A percentile compares a stretch with the other conserved stretches of the same genome.
Conservation (phyloP, 139 green algal species). For the Chlamydomonas asymmetrica region DNA sequence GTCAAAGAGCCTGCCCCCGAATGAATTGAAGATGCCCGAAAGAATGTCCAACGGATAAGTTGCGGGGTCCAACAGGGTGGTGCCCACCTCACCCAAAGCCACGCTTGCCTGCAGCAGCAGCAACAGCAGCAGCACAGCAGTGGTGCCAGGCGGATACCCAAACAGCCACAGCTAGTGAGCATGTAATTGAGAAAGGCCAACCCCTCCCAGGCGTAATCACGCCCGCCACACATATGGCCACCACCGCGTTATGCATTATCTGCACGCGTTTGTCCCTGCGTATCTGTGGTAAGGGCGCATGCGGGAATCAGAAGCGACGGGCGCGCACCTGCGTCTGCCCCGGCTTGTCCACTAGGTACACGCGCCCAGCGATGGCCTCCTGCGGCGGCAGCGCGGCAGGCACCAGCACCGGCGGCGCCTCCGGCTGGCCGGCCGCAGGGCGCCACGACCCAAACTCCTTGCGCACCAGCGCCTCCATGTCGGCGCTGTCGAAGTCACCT, state of each 20-base stretch:
- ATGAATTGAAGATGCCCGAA: slow-evolving; percentile 68
- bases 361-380: background rate
- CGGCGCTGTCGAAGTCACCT: slow-evolving; percentile 64
- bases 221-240: no score
- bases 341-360: slow-evolving; percentile 63
- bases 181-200: no score
- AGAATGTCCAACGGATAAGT: slow-evolving; percentile 66
- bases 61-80: slow-evolving; percentile 67
- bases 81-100: slow-evolving; percentile 58
- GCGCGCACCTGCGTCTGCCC: slow-evolving; percentile 43
- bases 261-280: no score
- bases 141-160: no score
- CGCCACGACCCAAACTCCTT: slow-evolving; percentile 51
- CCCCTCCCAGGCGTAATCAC: no score
- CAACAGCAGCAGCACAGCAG: no score
- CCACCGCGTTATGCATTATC: no score
- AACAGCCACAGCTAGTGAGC: no score
- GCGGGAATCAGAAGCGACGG: no score
- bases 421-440: slow-evolving; percentile 39
- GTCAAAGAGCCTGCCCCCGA: slow-evolving; percentile 82
- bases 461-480: slow-evolving; percentile 53
- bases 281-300: no score
- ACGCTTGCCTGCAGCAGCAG: slow-evolving; percentile 67
- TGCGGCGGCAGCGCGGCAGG: background rate
- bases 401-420: slow-evolving; percentile 7